Percentiles rank a stretch among this genome's conserved stretches.
These are phyloP conservation scores for Oenanthe javanica DNA, from an alignment of 140 eudicot genomes.

Conservation along the genomic window DNA sequence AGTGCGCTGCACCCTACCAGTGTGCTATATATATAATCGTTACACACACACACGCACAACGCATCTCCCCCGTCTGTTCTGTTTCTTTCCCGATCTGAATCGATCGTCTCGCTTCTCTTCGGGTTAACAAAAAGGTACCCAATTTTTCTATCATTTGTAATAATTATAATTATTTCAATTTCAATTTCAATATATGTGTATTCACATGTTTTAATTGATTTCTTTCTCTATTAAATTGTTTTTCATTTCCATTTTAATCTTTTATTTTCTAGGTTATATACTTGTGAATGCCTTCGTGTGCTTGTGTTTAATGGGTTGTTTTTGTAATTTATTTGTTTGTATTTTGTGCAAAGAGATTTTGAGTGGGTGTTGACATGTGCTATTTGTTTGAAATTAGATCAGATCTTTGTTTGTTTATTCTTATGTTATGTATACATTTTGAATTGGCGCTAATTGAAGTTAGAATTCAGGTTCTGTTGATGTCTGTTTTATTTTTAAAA, in stretches of 20 bases:
- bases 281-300: neutral
- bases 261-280: neutral
- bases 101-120: neutral
- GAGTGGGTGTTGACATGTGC: neutral
- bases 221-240: neutral
- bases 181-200: neutral
- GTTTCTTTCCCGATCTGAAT: neutral
- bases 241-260: too few relatives aligned
- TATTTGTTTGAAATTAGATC: neutral
- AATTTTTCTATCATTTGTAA: neutral
- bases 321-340: too few relatives aligned
- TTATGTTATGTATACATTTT: neutral
- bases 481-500: neutral
- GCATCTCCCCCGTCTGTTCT: neutral
- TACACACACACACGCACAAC: neutral
- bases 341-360: neutral
- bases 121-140: neutral
- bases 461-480: neutral
- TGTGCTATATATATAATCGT: neutral
- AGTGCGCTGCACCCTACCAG: neutral
- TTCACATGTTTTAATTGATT: too few relatives aligned
- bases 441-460: neutral
- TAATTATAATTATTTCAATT: too few relatives aligned
- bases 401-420: neutral
- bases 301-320: too few relatives aligned